These are phyloP conservation scores for Aureobasidium namibiae DNA, from an alignment of 2,329 filamentous ascomycete species.

Conservation along the genomic window DNA sequence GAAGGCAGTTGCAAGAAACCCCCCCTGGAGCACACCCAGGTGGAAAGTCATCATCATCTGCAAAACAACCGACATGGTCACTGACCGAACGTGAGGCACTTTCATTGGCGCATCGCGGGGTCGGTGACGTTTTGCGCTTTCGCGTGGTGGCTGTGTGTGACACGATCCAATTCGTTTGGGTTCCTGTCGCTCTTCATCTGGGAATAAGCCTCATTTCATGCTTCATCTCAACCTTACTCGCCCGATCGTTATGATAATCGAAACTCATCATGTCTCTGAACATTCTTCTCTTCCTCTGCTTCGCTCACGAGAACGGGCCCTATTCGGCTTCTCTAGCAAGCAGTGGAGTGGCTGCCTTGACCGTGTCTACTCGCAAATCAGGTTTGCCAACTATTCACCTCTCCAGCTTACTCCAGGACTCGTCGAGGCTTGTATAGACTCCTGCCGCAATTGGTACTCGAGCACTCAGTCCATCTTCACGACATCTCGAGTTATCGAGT, in stretches of 20 bases:
- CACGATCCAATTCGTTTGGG: neutral
- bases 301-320: neutral
- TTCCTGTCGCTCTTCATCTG: neutral
- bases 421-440: neutral
- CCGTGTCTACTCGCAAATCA: neutral
- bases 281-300: neutral
- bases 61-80: neutral
- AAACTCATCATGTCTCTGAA: too few relatives aligned
- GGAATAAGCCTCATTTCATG: neutral
- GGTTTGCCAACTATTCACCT: neutral
- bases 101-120: constrained; percentile 9
- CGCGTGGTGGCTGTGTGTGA: neutral
- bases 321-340: neutral
- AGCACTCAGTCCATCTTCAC: neutral
- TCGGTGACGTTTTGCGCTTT: neutral
- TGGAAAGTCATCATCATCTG: neutral
- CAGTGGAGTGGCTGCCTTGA: neutral
- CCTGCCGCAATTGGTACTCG: neutral
- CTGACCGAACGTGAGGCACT: neutral
- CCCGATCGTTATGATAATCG: neutral
- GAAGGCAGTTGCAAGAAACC: neutral
- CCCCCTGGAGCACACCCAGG: neutral
- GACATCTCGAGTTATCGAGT: neutral
- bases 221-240: neutral
- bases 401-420: neutral